Evolutionary conservation across 1,139 yeast genomes (phyloP).

Genomic region (Debaryomyces coudertii): DNA sequence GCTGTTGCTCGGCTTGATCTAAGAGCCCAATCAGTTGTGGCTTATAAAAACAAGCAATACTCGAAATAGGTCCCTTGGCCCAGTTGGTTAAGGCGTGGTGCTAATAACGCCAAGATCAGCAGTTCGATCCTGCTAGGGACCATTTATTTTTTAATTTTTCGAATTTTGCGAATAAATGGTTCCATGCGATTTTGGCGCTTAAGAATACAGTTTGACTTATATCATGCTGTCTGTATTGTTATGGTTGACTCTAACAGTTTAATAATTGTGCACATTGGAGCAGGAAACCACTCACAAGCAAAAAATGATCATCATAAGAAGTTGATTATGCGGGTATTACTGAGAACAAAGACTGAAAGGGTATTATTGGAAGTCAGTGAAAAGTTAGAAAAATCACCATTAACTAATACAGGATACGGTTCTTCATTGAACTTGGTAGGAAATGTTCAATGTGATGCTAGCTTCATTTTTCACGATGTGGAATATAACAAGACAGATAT

Average conservation of each 20-base stretch:
- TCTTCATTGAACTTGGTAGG: slow-evolving; percentile 53
- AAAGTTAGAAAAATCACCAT: slow-evolving; percentile 44
- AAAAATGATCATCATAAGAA: slow-evolving; percentile 23
- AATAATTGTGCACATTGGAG: slow-evolving; percentile 43
- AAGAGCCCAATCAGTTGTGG: not conserved
- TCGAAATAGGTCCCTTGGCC: slow-evolving; percentile 70
- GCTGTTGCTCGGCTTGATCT: not conserved
- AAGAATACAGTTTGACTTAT: not conserved
- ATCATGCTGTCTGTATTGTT: not conserved
- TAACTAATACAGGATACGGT: slow-evolving; percentile 63
- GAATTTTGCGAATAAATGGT: not conserved
- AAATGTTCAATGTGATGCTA: slow-evolving; percentile 56
- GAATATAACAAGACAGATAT: slow-evolving; percentile 8
- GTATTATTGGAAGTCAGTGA: slow-evolving; percentile 23
- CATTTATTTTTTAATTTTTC: slow-evolving; percentile 36
- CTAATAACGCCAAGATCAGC: slow-evolving; percentile 85
- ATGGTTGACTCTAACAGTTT: not conserved
- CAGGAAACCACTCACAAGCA: slow-evolving; percentile 36
- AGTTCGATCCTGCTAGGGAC: slow-evolving; percentile 88
- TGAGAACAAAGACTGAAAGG: not conserved
- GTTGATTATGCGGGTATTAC: slow-evolving; percentile 28
- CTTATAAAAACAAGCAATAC: not conserved
- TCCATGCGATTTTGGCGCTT: not conserved
- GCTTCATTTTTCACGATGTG: slow-evolving; percentile 24
- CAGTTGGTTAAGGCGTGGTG: slow-evolving; percentile 92